These are phyloP conservation scores for Emericellopsis atlantica DNA, from an alignment of 2,329 filamentous ascomycete genomes.

Conservation along the genomic window DNA sequence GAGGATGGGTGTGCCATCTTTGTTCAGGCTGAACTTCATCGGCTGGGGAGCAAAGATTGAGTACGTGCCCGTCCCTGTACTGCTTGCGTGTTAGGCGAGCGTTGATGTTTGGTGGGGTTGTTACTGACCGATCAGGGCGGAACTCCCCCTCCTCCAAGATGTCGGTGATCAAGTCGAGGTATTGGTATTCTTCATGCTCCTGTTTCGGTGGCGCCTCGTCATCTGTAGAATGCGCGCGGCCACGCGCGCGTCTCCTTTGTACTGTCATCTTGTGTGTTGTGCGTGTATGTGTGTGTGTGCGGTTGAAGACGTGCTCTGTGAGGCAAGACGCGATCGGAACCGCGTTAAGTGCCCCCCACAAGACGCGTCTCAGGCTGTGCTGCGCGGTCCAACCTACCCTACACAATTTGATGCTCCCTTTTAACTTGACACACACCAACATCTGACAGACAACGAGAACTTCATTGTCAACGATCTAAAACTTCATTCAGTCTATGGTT, in stretches of 20 bases:
- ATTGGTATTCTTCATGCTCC: constrained; percentile 79
- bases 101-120: neutral
- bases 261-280: no score
- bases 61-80: constrained; percentile 86
- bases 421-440: no score
- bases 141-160: constrained; percentile 78
- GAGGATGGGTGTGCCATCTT: constrained; percentile 50
- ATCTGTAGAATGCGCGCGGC: no score
- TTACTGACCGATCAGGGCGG: constrained; percentile 66
- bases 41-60: constrained; percentile 81
- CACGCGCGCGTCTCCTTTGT: no score
- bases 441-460: no score
- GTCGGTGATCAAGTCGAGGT: constrained; percentile 75
- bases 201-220: neutral
- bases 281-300: neutral
- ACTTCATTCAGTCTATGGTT: no score
- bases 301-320: neutral
- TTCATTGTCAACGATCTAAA: no score
- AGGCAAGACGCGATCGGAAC: neutral
- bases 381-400: no score
- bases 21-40: constrained; percentile 72
- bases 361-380: no score
- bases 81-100: constrained; percentile 21
- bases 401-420: no score
- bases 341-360: no score